Evolutionary conservation across 805 yeast genomes (phyloP).

Genomic region (Soucietia sequanensis): DNA sequence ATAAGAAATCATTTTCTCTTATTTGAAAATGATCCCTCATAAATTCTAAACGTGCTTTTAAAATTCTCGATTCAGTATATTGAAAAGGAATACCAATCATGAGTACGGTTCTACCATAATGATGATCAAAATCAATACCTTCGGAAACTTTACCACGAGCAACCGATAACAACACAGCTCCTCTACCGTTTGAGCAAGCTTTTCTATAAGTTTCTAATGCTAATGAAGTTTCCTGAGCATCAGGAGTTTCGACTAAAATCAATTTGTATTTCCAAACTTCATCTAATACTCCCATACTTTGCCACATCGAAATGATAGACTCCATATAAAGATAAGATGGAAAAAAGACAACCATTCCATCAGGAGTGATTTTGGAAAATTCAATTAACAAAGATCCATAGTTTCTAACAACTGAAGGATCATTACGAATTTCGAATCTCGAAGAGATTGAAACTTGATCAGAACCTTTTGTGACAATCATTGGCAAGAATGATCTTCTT

Average conservation of each 20-base stretch:
- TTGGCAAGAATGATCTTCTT: slow-evolving; percentile 86
- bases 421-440: slow-evolving; percentile 93
- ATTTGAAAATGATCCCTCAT: slow-evolving; percentile 90
- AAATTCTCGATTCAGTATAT: slow-evolving; percentile 93
- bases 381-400: slow-evolving; percentile 92
- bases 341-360: slow-evolving; percentile 96
- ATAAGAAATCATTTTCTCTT: slow-evolving; percentile 88
- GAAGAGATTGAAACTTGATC: slow-evolving; percentile 98
- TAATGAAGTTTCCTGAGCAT: slow-evolving; percentile 95
- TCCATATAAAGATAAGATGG: slow-evolving; percentile 98
- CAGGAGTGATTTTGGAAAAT: slow-evolving; percentile 94
- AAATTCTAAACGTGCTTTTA: slow-evolving; percentile 93
- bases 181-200: slow-evolving; percentile 97
- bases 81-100: slow-evolving; percentile 99
- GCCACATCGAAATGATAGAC: slow-evolving; percentile 98
- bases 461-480: slow-evolving; percentile 95
- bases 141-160: slow-evolving; percentile 99
- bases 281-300: slow-evolving; percentile 94
- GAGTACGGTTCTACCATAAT: slow-evolving; percentile 93
- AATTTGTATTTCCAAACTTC: slow-evolving; percentile 98
- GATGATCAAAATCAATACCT: slow-evolving; percentile 99
- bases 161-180: slow-evolving; percentile 92
- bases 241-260: slow-evolving; percentile 96
- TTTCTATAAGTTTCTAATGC: slow-evolving; percentile 94
- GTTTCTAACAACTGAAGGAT: slow-evolving; percentile 95